These are phyloP conservation scores for Phaffomyces antillensis DNA, from an alignment of 805 yeast genomes.

Conservation along the genomic window DNA sequence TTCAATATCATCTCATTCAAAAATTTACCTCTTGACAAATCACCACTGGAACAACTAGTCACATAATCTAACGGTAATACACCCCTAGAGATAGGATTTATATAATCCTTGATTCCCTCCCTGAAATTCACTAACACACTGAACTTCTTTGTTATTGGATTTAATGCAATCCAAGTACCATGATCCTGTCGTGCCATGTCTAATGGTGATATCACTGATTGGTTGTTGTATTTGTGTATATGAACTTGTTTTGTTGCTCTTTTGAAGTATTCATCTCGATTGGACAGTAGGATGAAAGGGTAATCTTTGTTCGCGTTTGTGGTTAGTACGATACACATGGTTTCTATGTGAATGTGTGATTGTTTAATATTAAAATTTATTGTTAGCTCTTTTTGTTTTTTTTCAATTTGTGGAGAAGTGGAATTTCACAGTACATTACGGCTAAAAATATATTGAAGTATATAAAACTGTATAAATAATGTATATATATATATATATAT, in stretches of 20 bases:
- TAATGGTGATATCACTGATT: slow-evolving; percentile 51
- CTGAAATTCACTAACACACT: slow-evolving; percentile 74
- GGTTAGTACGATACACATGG: slow-evolving; percentile 70
- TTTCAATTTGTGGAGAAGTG: neutral
- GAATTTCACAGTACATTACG: too few relatives aligned
- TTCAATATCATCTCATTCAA: slow-evolving; percentile 14
- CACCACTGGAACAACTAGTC: slow-evolving; percentile 18
- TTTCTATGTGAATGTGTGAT: slow-evolving; percentile 20
- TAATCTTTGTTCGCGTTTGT: slow-evolving; percentile 66
- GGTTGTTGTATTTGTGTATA: slow-evolving; percentile 27
- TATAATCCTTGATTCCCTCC: slow-evolving; percentile 32
- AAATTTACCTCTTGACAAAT: slow-evolving; percentile 15
- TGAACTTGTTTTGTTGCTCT: slow-evolving; percentile 63
- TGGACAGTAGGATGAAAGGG: slow-evolving; percentile 70
- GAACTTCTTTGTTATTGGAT: slow-evolving; percentile 42
- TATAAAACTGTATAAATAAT: too few relatives aligned
- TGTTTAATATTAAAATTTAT: neutral
- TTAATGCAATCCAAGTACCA: slow-evolving; percentile 90
- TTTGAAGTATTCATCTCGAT: slow-evolving; percentile 78
- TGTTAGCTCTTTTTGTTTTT: neutral
- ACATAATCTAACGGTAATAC: slow-evolving; percentile 35
- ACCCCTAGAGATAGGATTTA: slow-evolving; percentile 37
- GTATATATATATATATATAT: neutral
- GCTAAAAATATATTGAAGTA: too few relatives aligned
- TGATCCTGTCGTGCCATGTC: slow-evolving; percentile 68